phyloP scores from a whole-genome alignment of 495 filamentous ascomycete genomes.

The Cladorrhinum samala region DNA sequence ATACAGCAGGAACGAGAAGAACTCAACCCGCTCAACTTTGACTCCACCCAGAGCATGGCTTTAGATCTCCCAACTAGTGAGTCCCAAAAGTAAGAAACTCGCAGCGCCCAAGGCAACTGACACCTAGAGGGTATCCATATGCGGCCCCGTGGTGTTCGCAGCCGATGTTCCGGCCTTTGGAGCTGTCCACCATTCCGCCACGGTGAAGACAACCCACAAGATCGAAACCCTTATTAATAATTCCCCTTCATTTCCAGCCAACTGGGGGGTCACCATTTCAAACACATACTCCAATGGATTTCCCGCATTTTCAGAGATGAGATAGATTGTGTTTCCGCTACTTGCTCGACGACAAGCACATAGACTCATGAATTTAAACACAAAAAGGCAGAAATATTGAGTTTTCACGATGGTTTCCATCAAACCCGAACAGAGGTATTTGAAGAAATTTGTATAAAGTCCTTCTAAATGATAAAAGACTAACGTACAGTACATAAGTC shows the following conservation, averaged over 20 bases:
- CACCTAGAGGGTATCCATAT: slow-evolving; percentile 47
- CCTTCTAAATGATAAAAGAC: no score
- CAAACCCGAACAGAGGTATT: no score
- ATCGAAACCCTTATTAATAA: slow-evolving; percentile 52
- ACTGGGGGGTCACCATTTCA: slow-evolving; percentile 36
- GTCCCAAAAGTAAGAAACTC: slow-evolving; percentile 32
- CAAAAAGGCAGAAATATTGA: no score
- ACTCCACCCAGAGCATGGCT: slow-evolving; percentile 25
- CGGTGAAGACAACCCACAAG: slow-evolving; percentile 59
- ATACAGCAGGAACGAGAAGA: neutral
- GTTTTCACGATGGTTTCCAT: no score
- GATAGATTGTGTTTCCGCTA: no score
- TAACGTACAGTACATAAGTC: no score
- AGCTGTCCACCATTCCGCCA: slow-evolving; percentile 39
- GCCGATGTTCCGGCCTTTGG: slow-evolving; percentile 17
- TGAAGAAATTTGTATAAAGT: no score
- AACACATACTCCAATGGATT: slow-evolving; percentile 68
- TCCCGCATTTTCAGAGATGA: no score
- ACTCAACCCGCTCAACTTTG: neutral
- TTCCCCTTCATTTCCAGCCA: no score
- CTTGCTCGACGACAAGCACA: no score
- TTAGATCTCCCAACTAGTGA: slow-evolving; percentile 40
- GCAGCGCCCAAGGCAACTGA: slow-evolving; percentile 49
- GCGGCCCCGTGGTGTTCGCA: slow-evolving; percentile 34
- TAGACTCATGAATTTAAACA: no score